Evolutionary conservation across 192 early-diverging fungal species (phyloP), one percentile per base, ranked within the genome.

Genomic region (Linnemannia exigua): DNA sequence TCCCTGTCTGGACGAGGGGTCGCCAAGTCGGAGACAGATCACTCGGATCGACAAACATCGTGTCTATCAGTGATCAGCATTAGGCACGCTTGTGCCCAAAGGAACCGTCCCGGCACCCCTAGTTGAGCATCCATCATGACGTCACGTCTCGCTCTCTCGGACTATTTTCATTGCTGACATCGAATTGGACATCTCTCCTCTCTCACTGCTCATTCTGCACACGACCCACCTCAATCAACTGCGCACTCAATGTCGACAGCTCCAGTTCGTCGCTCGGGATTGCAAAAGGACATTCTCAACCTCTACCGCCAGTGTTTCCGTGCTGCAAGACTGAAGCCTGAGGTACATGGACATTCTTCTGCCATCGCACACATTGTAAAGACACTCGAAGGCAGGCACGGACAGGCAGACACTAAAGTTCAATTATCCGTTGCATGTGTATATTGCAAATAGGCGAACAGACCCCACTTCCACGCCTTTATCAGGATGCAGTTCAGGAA

Each of bases 301-400:
- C 89, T 95, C 41, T 95, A 95, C 71, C 91, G 93, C 79, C 88
- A 93, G 80, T 95, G 94, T 75, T 90, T 95, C 70, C 90, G 93
- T 67, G 94, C 94, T 33, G 89, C 91, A 35, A 83, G 87, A 67
- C 87, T 84, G 51, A 95, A 95, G 76, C 93, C 94, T 7, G 80
- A 90, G 87, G 94, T 93, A 25, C 5, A 50, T 50, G 48, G 48
- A 15, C 48, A 50, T 44, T 9, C 41, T 44, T 3, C 41, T 44
- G 9, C 41, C 41, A 44, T 44, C 33, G 36, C 44, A 50, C 46
- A 11, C 19, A 63, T 6, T 9, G 38, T 19, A 69, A 4, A 22
- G 33, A 67, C 5, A 33, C 22, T 11, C n/a, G n/a, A n/a, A 36
- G 31, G 52, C 2, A 54, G 19, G 1, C 52, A 54, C 20, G 54